Evolutionary conservation across 2,329 filamentous ascomycete species (phyloP).

Genomic region (Didymella glomerata): DNA sequence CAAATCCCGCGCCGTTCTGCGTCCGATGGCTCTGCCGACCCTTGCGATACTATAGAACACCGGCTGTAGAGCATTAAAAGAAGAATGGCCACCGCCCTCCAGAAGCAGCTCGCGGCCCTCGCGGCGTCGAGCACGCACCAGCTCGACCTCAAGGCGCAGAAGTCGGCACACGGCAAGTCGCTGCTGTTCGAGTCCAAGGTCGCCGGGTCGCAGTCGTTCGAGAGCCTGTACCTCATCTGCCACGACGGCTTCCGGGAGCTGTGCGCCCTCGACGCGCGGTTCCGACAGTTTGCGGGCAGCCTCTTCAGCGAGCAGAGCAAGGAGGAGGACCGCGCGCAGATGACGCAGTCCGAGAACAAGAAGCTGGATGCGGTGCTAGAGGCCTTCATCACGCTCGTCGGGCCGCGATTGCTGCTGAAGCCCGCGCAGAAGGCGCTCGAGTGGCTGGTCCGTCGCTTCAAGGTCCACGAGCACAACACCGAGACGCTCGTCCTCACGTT

Average conservation of each 20-base stretch:
- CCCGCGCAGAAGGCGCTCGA: conserved; percentile 91
- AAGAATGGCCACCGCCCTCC: conserved; percentile 79
- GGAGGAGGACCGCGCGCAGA: conserved; percentile 82
- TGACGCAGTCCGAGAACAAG: conserved; percentile 82
- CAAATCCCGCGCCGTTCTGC: conserved; percentile 28
- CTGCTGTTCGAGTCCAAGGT: conserved; percentile 89
- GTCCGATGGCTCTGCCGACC: conserved; percentile 38
- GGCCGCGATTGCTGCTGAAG: conserved; percentile 79
- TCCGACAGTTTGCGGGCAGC: conserved; percentile 74
- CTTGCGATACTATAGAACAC: background rate
- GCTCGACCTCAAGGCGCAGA: conserved; percentile 91
- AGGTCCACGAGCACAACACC: conserved; percentile 93
- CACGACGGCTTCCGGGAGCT: conserved; percentile 90
- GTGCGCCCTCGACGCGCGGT: conserved; percentile 84
- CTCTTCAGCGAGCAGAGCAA: conserved; percentile 96
- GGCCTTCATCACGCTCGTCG: conserved; percentile 81
- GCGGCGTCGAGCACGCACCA: conserved; percentile 88
- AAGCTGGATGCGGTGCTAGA: conserved; percentile 81
- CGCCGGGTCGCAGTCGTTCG: conserved; percentile 87
- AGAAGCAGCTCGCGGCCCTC: conserved; percentile 92
- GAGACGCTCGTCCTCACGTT: conserved; percentile 81
- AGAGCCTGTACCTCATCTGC: conserved; percentile 86
- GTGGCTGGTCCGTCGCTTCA: conserved; percentile 91
- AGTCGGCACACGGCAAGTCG: conserved; percentile 90
- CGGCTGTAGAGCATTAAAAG: background rate